Evolutionary conservation across 352 stramenopile genomes (phyloP).

Genomic region (Phytophthora sojae): DNA sequence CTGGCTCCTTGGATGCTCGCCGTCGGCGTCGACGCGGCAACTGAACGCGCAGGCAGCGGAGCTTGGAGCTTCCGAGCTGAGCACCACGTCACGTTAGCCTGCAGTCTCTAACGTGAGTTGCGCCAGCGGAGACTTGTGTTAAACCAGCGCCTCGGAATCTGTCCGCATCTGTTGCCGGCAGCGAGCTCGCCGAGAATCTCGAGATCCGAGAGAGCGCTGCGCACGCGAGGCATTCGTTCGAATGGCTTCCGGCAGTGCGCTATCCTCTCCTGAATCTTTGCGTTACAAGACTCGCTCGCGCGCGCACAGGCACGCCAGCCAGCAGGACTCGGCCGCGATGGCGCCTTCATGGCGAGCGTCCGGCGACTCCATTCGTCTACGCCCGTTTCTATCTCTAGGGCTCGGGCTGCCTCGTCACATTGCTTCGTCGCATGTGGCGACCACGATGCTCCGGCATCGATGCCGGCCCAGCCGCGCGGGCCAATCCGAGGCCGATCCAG

Average conservation of each 20-base stretch:
- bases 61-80: not conserved
- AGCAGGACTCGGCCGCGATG: too few relatives aligned
- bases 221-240: not conserved
- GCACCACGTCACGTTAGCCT: conserved; percentile 4
- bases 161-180: not conserved
- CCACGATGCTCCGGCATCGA: conserved; percentile 9
- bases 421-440: conserved; percentile 29
- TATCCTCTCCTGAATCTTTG: too few relatives aligned
- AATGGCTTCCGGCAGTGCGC: too few relatives aligned
- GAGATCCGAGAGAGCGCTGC: not conserved
- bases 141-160: too few relatives aligned
- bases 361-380: conserved; percentile 29
- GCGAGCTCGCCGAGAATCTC: not conserved
- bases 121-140: not conserved
- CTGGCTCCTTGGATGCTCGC: conserved; percentile 18
- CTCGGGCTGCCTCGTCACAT: conserved; percentile 24
- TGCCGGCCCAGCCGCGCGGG: not conserved
- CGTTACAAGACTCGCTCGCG: not conserved
- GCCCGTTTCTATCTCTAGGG: conserved; percentile 1
- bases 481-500: conserved; percentile 1
- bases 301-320: too few relatives aligned
- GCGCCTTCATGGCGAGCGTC: too few relatives aligned
- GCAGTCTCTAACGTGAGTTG: conserved; percentile 1
- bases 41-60: not conserved
- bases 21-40: conserved; percentile 24